Base-by-base conservation (phyloP, 306 rosid species). In the Carpinus fangiana region DNA sequence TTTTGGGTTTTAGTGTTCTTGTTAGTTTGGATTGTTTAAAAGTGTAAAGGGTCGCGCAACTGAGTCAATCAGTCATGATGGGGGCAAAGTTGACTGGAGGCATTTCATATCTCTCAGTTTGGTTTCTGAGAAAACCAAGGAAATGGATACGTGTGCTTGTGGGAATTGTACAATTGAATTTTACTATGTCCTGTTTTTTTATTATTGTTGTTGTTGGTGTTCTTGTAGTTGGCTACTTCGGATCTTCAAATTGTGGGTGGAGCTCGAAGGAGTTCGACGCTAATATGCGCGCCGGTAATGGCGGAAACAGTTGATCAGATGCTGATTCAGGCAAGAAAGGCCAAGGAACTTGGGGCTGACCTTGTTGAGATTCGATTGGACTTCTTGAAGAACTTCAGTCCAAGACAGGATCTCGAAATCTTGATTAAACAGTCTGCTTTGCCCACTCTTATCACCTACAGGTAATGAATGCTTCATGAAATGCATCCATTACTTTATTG, bases 281-380 rank as follows among this genome's bases (percentile, higher is more conserved):
- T 78, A 3, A 72, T 90, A 18, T 90, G 93, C 56, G 93, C 81
- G 26, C 85, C 91, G 8, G 54, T 81, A 36, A 65, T 85, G 87
- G 88, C 81, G 45, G 83, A 81, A 11, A 81, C 89, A 3, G 80
- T 84, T 31, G 82, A 80, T 66, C 71, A 79, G 74, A 89, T 87
- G 90, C 50, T 87, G 76, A 41, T 51, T 55, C 89, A 81, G 76
- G 73, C 86, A 84, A 11, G 36, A 17, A 85, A 78, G 80, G 90
- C 90, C 6, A 85, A 83, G 61, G 81, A 77, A 54, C 51, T 82
- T 56, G 90, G 89, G 16, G 90, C 93, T 55, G 90, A 87, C 72
- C 38, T 89, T 1, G 86, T 87, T 23, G 93, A 87, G 84, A 50
- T 89, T 34, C 87, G 93, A 12, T 54, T 89, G 28, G 93, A 89